Conservation (phyloP, 768 basidiomycete genomes). For the Hydnomerulius pinastri region DNA sequence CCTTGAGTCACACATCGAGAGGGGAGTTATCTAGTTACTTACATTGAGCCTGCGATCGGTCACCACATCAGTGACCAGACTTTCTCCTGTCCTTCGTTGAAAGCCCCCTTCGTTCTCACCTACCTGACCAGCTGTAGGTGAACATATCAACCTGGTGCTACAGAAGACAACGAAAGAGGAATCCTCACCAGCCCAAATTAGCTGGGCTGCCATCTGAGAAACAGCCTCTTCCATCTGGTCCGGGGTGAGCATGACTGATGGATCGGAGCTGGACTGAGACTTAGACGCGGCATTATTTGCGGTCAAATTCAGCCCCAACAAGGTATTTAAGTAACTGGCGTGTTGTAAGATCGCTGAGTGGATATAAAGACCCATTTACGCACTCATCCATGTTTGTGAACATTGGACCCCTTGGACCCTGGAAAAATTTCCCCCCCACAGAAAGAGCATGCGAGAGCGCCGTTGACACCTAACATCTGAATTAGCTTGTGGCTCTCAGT, state of each 20-base stretch:
- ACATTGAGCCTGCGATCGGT: neutral
- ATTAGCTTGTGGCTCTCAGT: neutral
- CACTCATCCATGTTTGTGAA: neutral
- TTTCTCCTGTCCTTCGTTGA: neutral
- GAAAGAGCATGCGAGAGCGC: neutral
- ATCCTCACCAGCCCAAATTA: neutral
- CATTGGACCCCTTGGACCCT: neutral
- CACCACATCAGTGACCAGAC: neutral
- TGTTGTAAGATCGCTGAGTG: neutral
- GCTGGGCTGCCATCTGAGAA: neutral
- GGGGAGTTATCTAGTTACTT: neutral
- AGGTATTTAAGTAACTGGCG: neutral
- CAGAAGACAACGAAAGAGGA: too few species aligned
- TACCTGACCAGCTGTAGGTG: neutral
- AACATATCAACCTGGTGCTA: neutral
- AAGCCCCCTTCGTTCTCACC: neutral
- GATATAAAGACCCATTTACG: neutral
- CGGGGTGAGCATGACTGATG: neutral
- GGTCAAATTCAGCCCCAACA: neutral
- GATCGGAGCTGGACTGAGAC: neutral
- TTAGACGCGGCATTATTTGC: neutral
- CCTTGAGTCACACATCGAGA: too few species aligned
- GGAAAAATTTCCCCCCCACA: neutral
- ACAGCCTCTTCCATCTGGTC: neutral
- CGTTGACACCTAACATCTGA: neutral